A percentile compares a stretch with the other conserved stretches of the same genome.
These are phyloP conservation scores for Plasmodium gallinaceum DNA, from an alignment of 169 alveolate species.

Conservation along the genomic window DNA sequence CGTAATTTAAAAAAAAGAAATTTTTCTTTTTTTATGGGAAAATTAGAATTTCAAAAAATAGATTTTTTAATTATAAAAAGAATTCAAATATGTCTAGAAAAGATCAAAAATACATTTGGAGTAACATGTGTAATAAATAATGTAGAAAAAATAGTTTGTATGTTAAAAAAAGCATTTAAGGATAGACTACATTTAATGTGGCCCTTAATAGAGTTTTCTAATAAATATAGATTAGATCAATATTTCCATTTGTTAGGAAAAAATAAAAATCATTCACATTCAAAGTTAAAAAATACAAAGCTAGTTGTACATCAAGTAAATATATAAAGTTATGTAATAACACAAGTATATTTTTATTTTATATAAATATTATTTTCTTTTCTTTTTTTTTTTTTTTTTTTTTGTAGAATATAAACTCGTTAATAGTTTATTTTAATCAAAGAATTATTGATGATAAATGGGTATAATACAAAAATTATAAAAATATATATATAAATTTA, in stretches of 20 bases:
- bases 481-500: background rate
- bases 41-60: conserved; percentile 37
- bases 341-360: background rate
- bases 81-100: conserved; percentile 40
- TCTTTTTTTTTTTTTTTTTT: background rate
- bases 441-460: conserved; percentile 45
- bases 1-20: conserved; percentile 29
- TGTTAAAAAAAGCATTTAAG: conserved; percentile 61
- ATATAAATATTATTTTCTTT: background rate
- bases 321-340: background rate
- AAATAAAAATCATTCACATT: conserved; percentile 32
- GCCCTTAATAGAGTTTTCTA: conserved; percentile 64
- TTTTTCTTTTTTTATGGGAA: conserved; percentile 53
- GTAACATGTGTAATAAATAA: conserved; percentile 51
- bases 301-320: conserved; percentile 45
- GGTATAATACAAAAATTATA: conserved; percentile 23
- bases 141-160: conserved; percentile 38
- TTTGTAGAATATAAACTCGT: conserved; percentile 40
- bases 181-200: conserved; percentile 54
- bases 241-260: conserved; percentile 67
- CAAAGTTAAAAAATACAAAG: conserved; percentile 42
- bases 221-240: conserved; percentile 70
- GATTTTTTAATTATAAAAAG: conserved; percentile 70
- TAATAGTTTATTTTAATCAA: conserved; percentile 61
- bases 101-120: conserved; percentile 36